phyloP scores from a whole-genome alignment of 2,329 filamentous ascomycete genomes.

The Aspergillus sp. region DNA sequence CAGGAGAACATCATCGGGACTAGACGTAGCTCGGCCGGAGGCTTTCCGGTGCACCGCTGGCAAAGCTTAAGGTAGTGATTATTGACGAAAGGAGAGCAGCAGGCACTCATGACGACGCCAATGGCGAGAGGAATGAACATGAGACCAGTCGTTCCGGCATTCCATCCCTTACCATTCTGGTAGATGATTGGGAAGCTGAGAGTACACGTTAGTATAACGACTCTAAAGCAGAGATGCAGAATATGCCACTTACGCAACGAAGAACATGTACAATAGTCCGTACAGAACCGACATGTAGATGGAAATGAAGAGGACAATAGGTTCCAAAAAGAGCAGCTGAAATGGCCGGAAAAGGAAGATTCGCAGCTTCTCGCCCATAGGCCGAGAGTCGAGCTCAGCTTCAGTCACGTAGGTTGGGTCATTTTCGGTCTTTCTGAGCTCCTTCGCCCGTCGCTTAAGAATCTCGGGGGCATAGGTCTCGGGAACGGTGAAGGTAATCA shows the following conservation, averaged over 20 bases:
- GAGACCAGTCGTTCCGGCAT: slow-evolving; percentile 63
- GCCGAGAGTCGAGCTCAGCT: slow-evolving; percentile 65
- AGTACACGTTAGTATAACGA: slow-evolving; percentile 7
- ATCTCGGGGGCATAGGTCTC: slow-evolving; percentile 82
- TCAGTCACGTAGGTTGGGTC: slow-evolving; percentile 65
- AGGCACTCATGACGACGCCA: slow-evolving; percentile 61
- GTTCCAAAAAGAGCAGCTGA: slow-evolving; percentile 74
- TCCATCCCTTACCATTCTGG: slow-evolving; percentile 70
- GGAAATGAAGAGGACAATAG: slow-evolving; percentile 75
- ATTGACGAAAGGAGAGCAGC: slow-evolving; percentile 66
- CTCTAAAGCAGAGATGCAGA: neutral
- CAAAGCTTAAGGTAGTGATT: slow-evolving; percentile 65
- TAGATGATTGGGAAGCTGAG: slow-evolving; percentile 53
- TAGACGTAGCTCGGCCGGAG: slow-evolving; percentile 67
- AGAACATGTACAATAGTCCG: slow-evolving; percentile 46
- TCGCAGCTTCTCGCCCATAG: slow-evolving; percentile 58
- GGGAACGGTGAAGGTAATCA: slow-evolving; percentile 81
- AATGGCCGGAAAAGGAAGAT: slow-evolving; percentile 76
- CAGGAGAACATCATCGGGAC: slow-evolving; percentile 75
- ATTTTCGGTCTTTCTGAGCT: slow-evolving; percentile 61
- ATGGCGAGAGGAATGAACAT: slow-evolving; percentile 82
- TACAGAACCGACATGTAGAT: slow-evolving; percentile 75
- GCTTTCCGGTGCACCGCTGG: slow-evolving; percentile 57
- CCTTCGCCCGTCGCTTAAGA: slow-evolving; percentile 60
- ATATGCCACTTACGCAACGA: slow-evolving; percentile 46